Conservation (phyloP, 139 green algal genomes). For the Astrephomene gubernaculifera region DNA sequence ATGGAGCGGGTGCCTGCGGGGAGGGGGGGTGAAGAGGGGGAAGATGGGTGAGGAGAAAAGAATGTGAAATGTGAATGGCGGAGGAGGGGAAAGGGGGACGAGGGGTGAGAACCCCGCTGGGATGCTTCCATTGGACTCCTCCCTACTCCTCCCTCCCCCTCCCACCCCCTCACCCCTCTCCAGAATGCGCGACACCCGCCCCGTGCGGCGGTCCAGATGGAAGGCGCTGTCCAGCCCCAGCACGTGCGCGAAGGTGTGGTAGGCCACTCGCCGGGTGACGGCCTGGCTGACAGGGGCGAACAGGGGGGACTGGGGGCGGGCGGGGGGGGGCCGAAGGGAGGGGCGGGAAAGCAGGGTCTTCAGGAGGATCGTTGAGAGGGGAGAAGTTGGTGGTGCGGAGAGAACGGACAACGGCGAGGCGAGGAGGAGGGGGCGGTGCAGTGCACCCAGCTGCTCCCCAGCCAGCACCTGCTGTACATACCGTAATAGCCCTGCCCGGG, state of each 20-base stretch:
- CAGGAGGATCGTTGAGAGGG: too few relatives aligned
- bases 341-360: too few relatives aligned
- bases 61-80: background rate
- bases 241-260: conserved; percentile 88
- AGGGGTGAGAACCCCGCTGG: background rate
- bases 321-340: background rate
- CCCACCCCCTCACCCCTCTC: conserved; percentile 75
- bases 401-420: too few relatives aligned
- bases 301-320: conserved; percentile 12
- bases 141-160: background rate
- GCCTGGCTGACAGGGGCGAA: conserved; percentile 57
- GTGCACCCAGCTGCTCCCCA: too few relatives aligned
- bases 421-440: too few relatives aligned
- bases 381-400: too few relatives aligned
- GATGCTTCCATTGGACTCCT: background rate
- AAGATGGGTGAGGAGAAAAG: too few relatives aligned
- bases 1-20: conserved; percentile 84
- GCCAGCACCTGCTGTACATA: too few relatives aligned
- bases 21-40: background rate
- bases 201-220: conserved; percentile 91
- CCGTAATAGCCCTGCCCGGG: too few relatives aligned
- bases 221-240: conserved; percentile 85
- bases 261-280: conserved; percentile 70
- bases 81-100: background rate
- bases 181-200: conserved; percentile 88